These are phyloP conservation scores for Vachellia collinsii DNA, from an alignment of 306 rosid species.

Conservation along the genomic window DNA sequence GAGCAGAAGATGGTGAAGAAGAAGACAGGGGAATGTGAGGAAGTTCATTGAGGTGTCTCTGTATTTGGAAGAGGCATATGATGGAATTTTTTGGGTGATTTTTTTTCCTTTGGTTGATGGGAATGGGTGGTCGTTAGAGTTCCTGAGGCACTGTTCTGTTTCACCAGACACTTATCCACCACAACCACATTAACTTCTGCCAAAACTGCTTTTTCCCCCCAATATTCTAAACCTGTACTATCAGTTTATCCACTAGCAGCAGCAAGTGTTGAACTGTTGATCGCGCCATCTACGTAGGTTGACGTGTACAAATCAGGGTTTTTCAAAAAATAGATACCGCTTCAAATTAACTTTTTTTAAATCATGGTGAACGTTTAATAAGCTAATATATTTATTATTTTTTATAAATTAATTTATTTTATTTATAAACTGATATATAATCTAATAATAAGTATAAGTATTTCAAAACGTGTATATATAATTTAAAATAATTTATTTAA, in stretches of 20 bases:
- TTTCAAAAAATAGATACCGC: not conserved
- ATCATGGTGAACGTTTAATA: too few species aligned
- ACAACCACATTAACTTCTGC: not conserved
- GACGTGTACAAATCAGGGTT: not conserved
- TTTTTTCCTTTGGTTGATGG: slow-evolving; percentile 24
- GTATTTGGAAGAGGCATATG: slow-evolving; percentile 20
- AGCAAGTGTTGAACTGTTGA: not conserved
- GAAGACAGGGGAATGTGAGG: slow-evolving; percentile 15
- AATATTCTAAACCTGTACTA: too few species aligned
- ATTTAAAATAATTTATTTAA: too few species aligned
- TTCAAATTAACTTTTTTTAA: too few species aligned
- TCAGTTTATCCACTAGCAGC: not conserved
- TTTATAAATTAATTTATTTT: too few species aligned
- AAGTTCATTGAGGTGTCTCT: slow-evolving; percentile 26
- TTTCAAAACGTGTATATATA: too few species aligned
- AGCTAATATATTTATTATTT: too few species aligned
- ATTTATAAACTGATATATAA: too few species aligned
- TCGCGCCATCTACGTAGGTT: too few species aligned
- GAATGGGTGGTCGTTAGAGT: slow-evolving; percentile 52
- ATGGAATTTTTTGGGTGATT: slow-evolving; percentile 20
- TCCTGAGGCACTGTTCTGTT: not conserved
- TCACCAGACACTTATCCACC: slow-evolving; percentile 1
- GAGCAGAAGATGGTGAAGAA: slow-evolving; percentile 14
- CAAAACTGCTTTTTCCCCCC: too few species aligned
- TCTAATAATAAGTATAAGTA: too few species aligned